Conservation (phyloP, 495 filamentous ascomycete species). For the Aspergillus egyptiacus region DNA sequence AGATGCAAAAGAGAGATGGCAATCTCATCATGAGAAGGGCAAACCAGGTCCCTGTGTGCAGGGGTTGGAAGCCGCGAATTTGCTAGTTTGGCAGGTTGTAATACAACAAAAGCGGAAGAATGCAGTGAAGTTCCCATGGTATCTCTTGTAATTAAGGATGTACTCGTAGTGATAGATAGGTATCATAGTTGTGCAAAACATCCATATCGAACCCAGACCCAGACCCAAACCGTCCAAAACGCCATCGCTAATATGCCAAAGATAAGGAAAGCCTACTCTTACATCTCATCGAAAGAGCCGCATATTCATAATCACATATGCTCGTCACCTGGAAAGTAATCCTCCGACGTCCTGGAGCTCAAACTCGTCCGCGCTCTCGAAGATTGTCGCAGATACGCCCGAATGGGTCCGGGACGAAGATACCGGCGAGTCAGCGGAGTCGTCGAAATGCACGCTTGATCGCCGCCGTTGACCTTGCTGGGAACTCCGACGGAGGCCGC, state of each 20-base stretch:
- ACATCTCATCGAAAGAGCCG: neutral
- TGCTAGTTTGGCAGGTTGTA: no score
- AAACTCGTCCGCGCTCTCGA: conserved; percentile 20
- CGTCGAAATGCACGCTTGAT: conserved; percentile 23
- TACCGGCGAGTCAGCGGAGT: conserved; percentile 14
- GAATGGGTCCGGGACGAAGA: conserved; percentile 23
- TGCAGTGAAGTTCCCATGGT: no score
- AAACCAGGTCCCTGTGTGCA: no score
- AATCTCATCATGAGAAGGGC: no score
- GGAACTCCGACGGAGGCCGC: conserved; percentile 10
- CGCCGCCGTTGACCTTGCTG: conserved; percentile 8
- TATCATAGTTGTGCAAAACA: no score
- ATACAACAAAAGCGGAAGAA: no score
- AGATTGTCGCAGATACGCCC: conserved; percentile 18
- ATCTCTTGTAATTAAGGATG: no score
- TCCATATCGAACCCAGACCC: no score
- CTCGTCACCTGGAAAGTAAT: conserved; percentile 30
- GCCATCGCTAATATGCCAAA: conserved; percentile 6
- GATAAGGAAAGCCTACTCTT: neutral
- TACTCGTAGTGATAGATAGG: no score
- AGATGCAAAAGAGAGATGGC: no score
- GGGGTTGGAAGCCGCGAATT: no score
- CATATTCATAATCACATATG: neutral
- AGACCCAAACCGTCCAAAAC: neutral
- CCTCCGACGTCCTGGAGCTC: conserved; percentile 53